Conservation (phyloP, 2,329 filamentous ascomycete genomes). For the Teratosphaeriaceae sp. region DNA sequence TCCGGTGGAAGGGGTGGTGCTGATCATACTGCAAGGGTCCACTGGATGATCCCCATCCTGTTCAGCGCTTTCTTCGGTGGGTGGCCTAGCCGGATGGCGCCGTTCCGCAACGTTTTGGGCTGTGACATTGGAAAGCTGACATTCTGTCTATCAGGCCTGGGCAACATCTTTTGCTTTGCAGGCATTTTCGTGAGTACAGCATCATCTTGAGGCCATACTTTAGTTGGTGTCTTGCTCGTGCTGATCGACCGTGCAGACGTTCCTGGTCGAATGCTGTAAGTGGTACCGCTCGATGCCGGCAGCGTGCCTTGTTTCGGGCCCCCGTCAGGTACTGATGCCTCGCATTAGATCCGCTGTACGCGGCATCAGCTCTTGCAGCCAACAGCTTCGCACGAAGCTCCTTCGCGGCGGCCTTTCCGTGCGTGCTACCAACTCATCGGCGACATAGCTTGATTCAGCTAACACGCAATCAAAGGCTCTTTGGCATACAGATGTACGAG, state of each 20-base stretch:
- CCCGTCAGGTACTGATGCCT: conserved; percentile 4
- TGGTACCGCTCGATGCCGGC: conserved; percentile 13
- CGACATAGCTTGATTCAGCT: conserved; percentile 9
- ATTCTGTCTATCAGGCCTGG: conserved; percentile 12
- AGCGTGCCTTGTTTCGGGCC: conserved; percentile 1
- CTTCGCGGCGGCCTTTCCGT: conserved; percentile 43
- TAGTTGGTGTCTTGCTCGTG: no score
- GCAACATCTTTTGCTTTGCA: conserved; percentile 64
- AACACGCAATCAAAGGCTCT: conserved; percentile 4
- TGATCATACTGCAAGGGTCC: conserved; percentile 12
- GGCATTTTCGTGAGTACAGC: conserved; percentile 43
- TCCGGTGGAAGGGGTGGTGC: neutral
- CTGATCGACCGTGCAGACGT: conserved; percentile 57
- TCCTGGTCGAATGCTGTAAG: conserved; percentile 59
- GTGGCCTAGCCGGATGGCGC: no score
- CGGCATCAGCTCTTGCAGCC: conserved; percentile 44
- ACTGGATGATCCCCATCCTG: conserved; percentile 41
- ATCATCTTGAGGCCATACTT: conserved; percentile 2
- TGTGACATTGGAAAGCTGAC: neutral
- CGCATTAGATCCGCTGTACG: conserved; percentile 38
- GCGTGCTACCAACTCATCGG: conserved; percentile 6
- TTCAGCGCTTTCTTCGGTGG: conserved; percentile 40
- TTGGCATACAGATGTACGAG: conserved; percentile 46
- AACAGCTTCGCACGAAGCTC: conserved; percentile 44
- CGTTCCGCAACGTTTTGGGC: no score